Evolutionary conservation across 1,139 yeast species (phyloP), one percentile per base, ranked within the genome.

Genomic region (Taiozyma sp.): DNA sequence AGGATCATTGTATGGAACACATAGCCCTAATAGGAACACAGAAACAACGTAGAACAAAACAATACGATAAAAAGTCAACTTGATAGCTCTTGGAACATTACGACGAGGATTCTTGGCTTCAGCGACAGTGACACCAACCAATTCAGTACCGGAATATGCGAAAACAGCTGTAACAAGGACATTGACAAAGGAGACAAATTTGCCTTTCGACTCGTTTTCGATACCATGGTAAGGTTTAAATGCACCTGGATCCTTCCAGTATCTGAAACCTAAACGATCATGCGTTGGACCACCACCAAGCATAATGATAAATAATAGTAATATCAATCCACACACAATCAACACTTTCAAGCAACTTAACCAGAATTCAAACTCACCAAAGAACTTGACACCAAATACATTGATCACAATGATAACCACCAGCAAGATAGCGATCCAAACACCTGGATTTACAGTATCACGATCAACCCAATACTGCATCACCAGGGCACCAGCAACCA

Each of bases 81-180:
- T 83, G 64, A 86, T 81, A 48, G 95, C 95, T 65, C 79, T 81
- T 60, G 92, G 92, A 58, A 87, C 83, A 52, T 85, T 78, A 60
- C 76, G 74, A 69, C 92, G 76, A 54, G 93, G 93, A 65, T 86
- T 80, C 58, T 78, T 73, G 52, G 90, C 83, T 70, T 87, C 95
- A 55, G 88, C 88, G 59, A 86, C 86, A 13, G 89, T 83, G 59
- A 86, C 79, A 65, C 82, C 83, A 46, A 80, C 79, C 60, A 84
- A 73, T 70, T 87, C 95, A 14, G 89, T 81, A 63, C 93, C 93
- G 51, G 80, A 73, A 65, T 78, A 87, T 29, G 90, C 87, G 64
- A 86, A 86, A 8, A 86, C 84, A n/a, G 91, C 87, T 53, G 81
- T 78, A 49, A 84, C 89, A 60, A 85, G 74, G 16, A 81, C 87